These are phyloP conservation scores for Rhododendron griersonianum DNA, from an alignment of 148 eudicot genomes.

Conservation along the genomic window DNA sequence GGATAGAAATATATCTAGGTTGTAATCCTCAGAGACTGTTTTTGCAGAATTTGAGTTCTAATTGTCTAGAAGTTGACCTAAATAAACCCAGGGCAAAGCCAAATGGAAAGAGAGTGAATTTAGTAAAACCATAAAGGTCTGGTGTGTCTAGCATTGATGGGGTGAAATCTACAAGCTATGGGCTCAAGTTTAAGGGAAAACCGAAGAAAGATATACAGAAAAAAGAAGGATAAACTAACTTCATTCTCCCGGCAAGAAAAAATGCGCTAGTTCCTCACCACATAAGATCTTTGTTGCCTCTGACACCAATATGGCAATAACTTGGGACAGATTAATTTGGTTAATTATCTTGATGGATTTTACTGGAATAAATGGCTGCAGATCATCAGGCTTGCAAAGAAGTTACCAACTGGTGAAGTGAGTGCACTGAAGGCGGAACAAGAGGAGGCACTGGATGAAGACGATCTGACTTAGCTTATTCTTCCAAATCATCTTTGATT, in stretches of 20 bases:
- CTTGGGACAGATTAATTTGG: not conserved
- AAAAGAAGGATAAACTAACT: not conserved
- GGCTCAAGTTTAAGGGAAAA: not conserved
- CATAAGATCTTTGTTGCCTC: not conserved
- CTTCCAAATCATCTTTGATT: not conserved
- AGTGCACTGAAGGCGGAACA: slow-evolving; percentile 34
- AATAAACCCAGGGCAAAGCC: not conserved
- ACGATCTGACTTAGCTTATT: slow-evolving; percentile 55
- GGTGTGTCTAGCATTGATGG: not conserved
- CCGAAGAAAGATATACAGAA: not conserved
- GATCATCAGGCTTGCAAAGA: slow-evolving; percentile 73
- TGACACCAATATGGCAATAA: not conserved
- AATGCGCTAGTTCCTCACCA: not conserved
- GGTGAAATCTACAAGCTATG: not conserved
- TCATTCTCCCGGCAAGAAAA: not conserved
- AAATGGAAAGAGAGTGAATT: not conserved
- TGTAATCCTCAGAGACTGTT: not conserved
- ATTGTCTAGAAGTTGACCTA: not conserved
- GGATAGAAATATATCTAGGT: not conserved
- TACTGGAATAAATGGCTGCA: slow-evolving; percentile 16
- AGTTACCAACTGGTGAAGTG: slow-evolving; percentile 78
- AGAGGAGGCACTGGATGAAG: slow-evolving; percentile 67
- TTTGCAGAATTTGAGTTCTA: not conserved
- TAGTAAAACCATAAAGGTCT: not conserved
- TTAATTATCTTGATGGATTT: not conserved